Evolutionary conservation across 352 stramenopile genomes (phyloP).

Genomic region (Phytophthora aleatoria): DNA sequence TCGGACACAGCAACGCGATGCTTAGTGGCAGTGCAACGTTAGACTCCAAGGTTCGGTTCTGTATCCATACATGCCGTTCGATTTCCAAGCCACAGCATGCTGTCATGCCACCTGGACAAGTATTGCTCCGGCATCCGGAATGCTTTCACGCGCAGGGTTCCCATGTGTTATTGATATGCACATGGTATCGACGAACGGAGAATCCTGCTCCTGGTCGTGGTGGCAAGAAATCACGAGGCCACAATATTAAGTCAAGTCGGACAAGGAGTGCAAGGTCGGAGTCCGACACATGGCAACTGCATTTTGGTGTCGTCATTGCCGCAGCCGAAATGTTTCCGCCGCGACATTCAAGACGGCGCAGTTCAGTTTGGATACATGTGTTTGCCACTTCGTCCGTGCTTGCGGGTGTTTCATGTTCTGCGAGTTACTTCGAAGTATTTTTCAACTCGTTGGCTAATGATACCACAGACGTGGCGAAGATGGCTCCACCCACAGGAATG

Average conservation of each 20-base stretch:
- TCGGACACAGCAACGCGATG: conserved; percentile 13
- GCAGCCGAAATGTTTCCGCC: too few species aligned
- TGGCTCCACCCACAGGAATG: conserved; percentile 30
- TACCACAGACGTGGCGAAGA: conserved; percentile 13
- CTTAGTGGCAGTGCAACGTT: conserved; percentile 2
- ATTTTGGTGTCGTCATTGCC: too few species aligned
- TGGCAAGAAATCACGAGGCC: not conserved
- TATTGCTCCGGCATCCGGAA: conserved; percentile 1
- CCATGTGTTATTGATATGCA: conserved; percentile 6
- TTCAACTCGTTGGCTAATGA: conserved; percentile 7
- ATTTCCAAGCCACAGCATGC: conserved; percentile 4
- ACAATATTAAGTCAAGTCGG: conserved; percentile 11
- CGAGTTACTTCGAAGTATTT: too few species aligned
- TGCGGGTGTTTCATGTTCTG: conserved; percentile 8
- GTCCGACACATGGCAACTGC: too few species aligned
- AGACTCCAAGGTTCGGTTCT: not conserved
- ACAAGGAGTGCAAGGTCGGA: conserved; percentile 12
- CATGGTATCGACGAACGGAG: conserved; percentile 18
- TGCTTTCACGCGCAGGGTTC: conserved; percentile 3
- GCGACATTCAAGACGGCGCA: too few species aligned
- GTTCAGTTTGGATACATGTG: not conserved
- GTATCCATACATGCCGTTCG: not conserved
- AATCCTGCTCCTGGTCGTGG: not conserved
- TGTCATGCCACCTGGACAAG: not conserved
- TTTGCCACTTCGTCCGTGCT: conserved; percentile 6